phyloP scores from a whole-genome alignment of 306 rosid species.

The Casuarina glauca region DNA sequence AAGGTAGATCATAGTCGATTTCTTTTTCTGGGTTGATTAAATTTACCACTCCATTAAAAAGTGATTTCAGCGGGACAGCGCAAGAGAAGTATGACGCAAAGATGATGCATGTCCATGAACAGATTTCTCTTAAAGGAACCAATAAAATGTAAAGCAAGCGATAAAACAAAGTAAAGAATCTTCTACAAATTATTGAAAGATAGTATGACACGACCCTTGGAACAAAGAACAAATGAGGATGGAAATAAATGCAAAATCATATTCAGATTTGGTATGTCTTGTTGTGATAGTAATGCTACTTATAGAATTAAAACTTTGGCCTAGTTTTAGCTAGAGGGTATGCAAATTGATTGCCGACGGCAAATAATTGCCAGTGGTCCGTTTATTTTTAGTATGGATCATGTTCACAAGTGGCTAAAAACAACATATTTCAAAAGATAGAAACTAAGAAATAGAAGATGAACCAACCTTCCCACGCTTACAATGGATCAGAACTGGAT shows the following conservation, averaged over 20 bases:
- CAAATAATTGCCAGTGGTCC: not conserved
- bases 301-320: not conserved
- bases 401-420: not conserved
- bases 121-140: not conserved
- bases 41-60: not conserved
- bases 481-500: conserved; percentile 67
- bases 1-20: not conserved
- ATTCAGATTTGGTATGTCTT: not conserved
- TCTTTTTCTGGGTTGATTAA: not conserved
- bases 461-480: conserved; percentile 59
- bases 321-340: not conserved
- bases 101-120: not conserved
- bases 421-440: not conserved
- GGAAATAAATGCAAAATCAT: not conserved
- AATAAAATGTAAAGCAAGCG: not conserved
- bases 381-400: not conserved
- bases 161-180: not conserved
- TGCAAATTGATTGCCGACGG: not conserved
- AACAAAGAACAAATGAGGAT: not conserved
- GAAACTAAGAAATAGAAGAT: not conserved
- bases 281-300: not conserved
- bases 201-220: not conserved
- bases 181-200: not conserved
- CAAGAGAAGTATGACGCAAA: not conserved
- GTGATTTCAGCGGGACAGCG: not conserved